phyloP scores from a whole-genome alignment of 2,329 filamentous ascomycete species.

The Coniochaeta sp. region DNA sequence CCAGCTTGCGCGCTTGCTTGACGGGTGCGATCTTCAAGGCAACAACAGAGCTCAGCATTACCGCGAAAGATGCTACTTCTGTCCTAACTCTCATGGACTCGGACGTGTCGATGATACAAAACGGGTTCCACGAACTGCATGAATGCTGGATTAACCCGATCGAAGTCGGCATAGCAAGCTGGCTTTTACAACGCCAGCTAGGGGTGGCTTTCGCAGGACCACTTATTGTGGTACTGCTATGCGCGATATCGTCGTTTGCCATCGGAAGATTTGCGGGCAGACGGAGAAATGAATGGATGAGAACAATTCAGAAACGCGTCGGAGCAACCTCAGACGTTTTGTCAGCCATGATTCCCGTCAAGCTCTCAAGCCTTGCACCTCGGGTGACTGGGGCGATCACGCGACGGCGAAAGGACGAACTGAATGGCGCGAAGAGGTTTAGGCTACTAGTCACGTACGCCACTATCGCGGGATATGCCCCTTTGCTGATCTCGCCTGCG shows the following conservation, averaged over 20 bases:
- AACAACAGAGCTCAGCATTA: slow-evolving; percentile 14
- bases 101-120: slow-evolving; percentile 20
- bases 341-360: slow-evolving; percentile 41
- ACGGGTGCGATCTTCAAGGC: slow-evolving; percentile 24
- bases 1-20: slow-evolving; percentile 20
- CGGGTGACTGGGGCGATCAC: slow-evolving; percentile 20
- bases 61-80: slow-evolving; percentile 9
- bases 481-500: slow-evolving; percentile 8
- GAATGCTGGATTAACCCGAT: slow-evolving; percentile 16
- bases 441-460: slow-evolving; percentile 7
- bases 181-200: slow-evolving; percentile 11
- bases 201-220: slow-evolving; percentile 11
- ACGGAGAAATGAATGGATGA: slow-evolving; percentile 29
- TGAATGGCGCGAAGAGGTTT: slow-evolving; percentile 13
- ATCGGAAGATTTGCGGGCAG: background rate
- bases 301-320: slow-evolving; percentile 39
- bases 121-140: slow-evolving; percentile 16
- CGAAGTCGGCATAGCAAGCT: slow-evolving; percentile 11
- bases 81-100: slow-evolving; percentile 24
- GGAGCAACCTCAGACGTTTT: slow-evolving; percentile 38
- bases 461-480: background rate
- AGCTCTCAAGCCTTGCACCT: slow-evolving; percentile 37
- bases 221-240: slow-evolving; percentile 7
- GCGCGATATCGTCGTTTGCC: background rate
- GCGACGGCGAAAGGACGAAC: slow-evolving; percentile 10